Evolutionary conservation across 1,284 basidiomycete species (phyloP).

Genomic region (Thecaphora thlaspeos): DNA sequence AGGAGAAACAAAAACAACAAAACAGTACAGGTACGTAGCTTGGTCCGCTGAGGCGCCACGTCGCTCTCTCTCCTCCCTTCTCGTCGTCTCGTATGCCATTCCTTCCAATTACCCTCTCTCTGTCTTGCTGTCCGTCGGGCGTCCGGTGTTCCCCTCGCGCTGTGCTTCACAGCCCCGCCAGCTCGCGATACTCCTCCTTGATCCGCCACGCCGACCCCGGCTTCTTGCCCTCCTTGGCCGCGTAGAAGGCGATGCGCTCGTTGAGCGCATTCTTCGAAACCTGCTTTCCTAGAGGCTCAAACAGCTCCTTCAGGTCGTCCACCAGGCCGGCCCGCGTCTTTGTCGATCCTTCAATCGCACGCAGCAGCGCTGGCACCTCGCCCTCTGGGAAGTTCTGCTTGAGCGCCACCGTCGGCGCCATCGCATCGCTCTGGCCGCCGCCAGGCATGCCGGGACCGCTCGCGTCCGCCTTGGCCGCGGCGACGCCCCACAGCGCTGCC

Average conservation of each 20-base stretch:
- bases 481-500: constrained; percentile 19
- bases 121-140: too few relatives aligned
- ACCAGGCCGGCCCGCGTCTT: constrained; percentile 42
- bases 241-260: constrained; percentile 32
- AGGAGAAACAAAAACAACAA: too few relatives aligned
- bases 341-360: constrained; percentile 37
- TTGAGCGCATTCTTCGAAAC: constrained; percentile 46
- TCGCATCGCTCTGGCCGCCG: background rate
- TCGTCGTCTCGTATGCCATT: too few relatives aligned
- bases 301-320: constrained; percentile 44
- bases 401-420: background rate
- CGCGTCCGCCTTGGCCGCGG: background rate
- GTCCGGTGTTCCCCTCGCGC: too few relatives aligned
- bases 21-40: too few relatives aligned
- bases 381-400: constrained; percentile 18
- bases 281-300: constrained; percentile 28
- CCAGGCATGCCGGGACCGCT: background rate
- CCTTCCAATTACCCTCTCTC: too few relatives aligned
- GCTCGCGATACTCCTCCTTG: constrained; percentile 29
- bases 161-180: constrained; percentile 1
- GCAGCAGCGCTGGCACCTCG: constrained; percentile 33
- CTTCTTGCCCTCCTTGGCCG: constrained; percentile 38
- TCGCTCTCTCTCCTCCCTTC: too few relatives aligned
- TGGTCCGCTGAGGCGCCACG: too few relatives aligned
- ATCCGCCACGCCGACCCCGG: constrained; percentile 34